Conservation (phyloP, 257 asterid genomes). For the Nicotiana tabacum region DNA sequence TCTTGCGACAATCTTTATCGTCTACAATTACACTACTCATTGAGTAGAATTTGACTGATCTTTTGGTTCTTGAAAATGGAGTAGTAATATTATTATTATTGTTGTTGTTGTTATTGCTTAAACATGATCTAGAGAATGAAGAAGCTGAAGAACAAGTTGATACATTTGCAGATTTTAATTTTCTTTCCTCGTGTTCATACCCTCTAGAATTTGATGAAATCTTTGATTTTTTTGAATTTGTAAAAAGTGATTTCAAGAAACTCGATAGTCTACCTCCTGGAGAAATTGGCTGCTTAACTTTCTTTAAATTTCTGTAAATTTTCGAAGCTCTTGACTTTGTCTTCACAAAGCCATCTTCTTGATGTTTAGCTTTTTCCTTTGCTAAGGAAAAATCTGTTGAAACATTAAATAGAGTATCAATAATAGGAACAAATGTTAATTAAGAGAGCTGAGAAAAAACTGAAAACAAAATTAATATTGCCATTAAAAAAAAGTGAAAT, state of each 20-base stretch:
- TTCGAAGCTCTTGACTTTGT: conserved; percentile 51
- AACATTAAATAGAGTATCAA: background rate
- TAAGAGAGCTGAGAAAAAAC: background rate
- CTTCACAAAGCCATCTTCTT: background rate
- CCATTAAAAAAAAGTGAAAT: background rate
- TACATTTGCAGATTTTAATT: conserved; percentile 42
- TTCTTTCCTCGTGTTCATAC: background rate
- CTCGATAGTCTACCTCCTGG: conserved; percentile 81
- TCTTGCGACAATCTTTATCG: conserved; percentile 55
- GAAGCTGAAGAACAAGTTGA: conserved; percentile 75
- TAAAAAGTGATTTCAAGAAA: conserved; percentile 62
- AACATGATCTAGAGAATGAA: conserved; percentile 75
- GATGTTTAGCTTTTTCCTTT: background rate
- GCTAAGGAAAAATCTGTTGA: background rate
- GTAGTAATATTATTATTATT: conserved; percentile 8
- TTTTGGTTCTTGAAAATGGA: conserved; percentile 42
- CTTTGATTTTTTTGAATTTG: conserved; percentile 43
- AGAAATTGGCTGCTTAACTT: conserved; percentile 79
- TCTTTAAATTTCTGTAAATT: conserved; percentile 69
- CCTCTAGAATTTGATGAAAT: conserved; percentile 12
- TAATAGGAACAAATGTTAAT: background rate
- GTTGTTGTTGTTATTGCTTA: conserved; percentile 34
- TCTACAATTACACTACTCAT: conserved; percentile 55
- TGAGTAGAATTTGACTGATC: conserved; percentile 70
- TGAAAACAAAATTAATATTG: background rate